These are phyloP conservation scores for Trametes polyzona DNA, from an alignment of 1,284 basidiomycete species.

Conservation along the genomic window DNA sequence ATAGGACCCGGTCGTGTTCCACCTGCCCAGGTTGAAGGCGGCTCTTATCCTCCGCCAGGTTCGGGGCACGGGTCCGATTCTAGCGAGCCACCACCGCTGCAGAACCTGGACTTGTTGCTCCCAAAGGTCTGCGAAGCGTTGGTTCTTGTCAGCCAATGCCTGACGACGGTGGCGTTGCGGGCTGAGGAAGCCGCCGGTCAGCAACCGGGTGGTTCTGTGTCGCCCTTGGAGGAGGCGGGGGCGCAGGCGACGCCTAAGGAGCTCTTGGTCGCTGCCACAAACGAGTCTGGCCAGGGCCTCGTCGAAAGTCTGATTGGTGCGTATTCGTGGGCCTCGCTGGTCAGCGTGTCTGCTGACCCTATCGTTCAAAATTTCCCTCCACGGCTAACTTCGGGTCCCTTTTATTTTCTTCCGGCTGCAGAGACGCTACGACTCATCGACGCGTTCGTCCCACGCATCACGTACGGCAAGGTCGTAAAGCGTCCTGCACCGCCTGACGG, in stretches of 20 bases:
- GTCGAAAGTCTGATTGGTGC: constrained; percentile 65
- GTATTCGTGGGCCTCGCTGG: constrained; percentile 25
- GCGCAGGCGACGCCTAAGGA: constrained; percentile 10
- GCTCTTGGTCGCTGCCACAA: constrained; percentile 24
- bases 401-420: constrained; percentile 33
- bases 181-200: constrained; percentile 46
- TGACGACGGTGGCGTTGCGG: constrained; percentile 66
- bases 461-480: constrained; percentile 62
- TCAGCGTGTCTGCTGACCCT: constrained; percentile 3
- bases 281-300: constrained; percentile 47
- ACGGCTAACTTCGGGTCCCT: no score
- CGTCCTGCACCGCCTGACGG: constrained; percentile 22
- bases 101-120: constrained; percentile 63
- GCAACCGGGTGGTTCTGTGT: no score
- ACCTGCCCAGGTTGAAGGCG: neutral
- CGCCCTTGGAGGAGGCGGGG: no score
- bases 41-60: neutral
- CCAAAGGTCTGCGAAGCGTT: constrained; percentile 81
- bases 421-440: constrained; percentile 74
- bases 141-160: constrained; percentile 77
- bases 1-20: constrained; percentile 38
- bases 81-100: constrained; percentile 6
- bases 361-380: no score
- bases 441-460: constrained; percentile 77
- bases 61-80: neutral